Percentiles rank a stretch among this genome's conserved stretches.
These are phyloP conservation scores for Potentilla sterilis DNA, from an alignment of 306 rosid genomes.

Conservation along the genomic window DNA sequence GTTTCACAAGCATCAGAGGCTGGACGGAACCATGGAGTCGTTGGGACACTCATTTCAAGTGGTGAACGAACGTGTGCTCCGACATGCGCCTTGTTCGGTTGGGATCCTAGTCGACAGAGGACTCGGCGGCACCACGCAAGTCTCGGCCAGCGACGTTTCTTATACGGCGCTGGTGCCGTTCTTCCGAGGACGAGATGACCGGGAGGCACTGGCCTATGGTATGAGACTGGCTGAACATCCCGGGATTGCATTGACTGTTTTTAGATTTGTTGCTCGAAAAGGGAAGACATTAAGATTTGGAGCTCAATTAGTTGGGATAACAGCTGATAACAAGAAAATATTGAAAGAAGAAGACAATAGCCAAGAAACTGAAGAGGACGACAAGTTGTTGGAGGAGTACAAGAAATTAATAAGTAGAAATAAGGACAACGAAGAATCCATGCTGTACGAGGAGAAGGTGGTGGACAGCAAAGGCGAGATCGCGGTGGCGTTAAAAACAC, in stretches of 20 bases:
- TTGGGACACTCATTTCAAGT: conserved; percentile 40
- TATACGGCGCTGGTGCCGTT: conserved; percentile 39
- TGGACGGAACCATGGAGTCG: conserved; percentile 62
- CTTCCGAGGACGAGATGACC: conserved; percentile 64
- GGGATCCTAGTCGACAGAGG: conserved; percentile 68
- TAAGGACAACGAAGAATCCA: conserved; percentile 26
- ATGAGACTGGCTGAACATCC: conserved; percentile 75
- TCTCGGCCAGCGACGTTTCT: conserved; percentile 56
- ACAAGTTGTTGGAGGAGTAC: conserved; percentile 33
- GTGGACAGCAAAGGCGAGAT: conserved; percentile 46
- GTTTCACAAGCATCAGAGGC: conserved; percentile 58
- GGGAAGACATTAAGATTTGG: conserved; percentile 48
- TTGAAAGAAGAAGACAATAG: neutral
- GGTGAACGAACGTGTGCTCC: conserved; percentile 49
- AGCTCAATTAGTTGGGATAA: conserved; percentile 33
- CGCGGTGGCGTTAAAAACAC: conserved; percentile 30
- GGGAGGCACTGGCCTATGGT: conserved; percentile 65
- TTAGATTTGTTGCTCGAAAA: conserved; percentile 26
- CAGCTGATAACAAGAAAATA: conserved; percentile 21
- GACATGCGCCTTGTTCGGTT: conserved; percentile 64
- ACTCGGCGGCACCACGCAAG: conserved; percentile 66
- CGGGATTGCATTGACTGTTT: conserved; percentile 39
- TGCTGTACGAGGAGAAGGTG: conserved; percentile 39
- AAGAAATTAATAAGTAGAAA: conserved; percentile 2
- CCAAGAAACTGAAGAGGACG: conserved; percentile 35